Evolutionary conservation across 352 stramenopile species (phyloP), one percentile per base, ranked within the genome.

Genomic region (Phytophthora ramorum): DNA sequence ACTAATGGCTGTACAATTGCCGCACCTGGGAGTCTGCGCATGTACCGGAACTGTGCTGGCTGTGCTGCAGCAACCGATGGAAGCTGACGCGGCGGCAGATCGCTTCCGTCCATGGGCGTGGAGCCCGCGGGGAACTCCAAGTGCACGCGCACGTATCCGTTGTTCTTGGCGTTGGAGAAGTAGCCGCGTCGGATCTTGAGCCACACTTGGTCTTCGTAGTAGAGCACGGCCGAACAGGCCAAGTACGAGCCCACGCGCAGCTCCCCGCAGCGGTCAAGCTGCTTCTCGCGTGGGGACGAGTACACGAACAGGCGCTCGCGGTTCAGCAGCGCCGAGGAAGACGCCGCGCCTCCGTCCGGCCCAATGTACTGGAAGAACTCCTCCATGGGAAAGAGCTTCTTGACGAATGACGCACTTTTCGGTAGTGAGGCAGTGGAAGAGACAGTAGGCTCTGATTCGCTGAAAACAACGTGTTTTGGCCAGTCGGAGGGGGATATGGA

Each of bases 281-380:
- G 55, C 43, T 75, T 79, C 53, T 90, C 82, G 35, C 75, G 79
- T 12, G 84, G 82, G 0, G 79, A 83, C 14, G 80, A 77, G 63
- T 90, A 91, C 19, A 93, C 76, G 45, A 79, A 91, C 16, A 77
- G 46, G 46, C 85, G 84, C 52, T 90, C 78, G 30, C 67, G 64
- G 30, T 71, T 73, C 13, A 87, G 56, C 40, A 78, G 40, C 32
- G 70, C 59, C 6, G 53, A 66, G 7, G 63, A 67, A 1, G 58
- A 45, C 0, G 51, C 41, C 7, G 71, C 56, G 28, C 71, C 70
- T 16, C 59, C 55, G 13, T 76, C 35, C 0, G 62, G 75, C 0
- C 81, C 81, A 22, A 89, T 75, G 67, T 86, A 90, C 75, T 92
- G 83, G 70, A 85, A 90, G 68, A 90, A 87, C 43, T 85, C 79